Evolutionary conservation across 2,329 filamentous ascomycete species (phyloP), one percentile per base, ranked within the genome.

Genomic region (Penicillium sp.): DNA sequence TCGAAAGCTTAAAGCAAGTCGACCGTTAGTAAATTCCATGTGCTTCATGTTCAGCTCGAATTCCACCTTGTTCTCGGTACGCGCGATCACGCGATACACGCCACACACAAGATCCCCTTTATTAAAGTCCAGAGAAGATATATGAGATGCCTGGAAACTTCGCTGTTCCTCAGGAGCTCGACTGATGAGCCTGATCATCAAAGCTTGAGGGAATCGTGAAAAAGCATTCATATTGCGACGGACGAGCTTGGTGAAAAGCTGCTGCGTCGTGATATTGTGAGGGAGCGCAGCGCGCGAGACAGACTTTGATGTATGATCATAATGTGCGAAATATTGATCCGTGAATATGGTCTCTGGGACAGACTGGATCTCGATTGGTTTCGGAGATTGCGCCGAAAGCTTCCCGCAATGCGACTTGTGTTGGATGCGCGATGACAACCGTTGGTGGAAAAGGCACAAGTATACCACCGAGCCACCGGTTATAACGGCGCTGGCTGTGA

Each of bases 141-240:
- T 71, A 55, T 73, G 62, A 2, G 63, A 64, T 0, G 64, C 11
- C 19, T 63, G 46, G 33, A 77, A 75, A 25, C 68, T 76, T 6
- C 16, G n/a, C 13, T 53, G 57, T 22, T 66, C 61, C 4, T 65
- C 60, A 13, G 59, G 37, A 3, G 57, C 49, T 11, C 67, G 43
- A 26, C 65, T 67, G 5, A 64, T 57, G n/a, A 73, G 38, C 6
- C 67, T 62, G 2, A 76, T 52, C 11, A 73, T 60, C 38, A 68
- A 69, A 1, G 73, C 72, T 46, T 76, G 73, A 8, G 75, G 75
- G 38, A 75, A 70, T 14, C 63, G 68, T n/a, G 71, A 59, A 43
- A 78, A 77, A 0, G 61, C 62, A 3, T 52, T 62, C 71, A 78
- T 75, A 40, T 75, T 78, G 42, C 72, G 71, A 5, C 74, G 72